Evolutionary conservation across 371 early-diverging fungal genomes (phyloP).

Genomic region (Entomophthora muscae): DNA sequence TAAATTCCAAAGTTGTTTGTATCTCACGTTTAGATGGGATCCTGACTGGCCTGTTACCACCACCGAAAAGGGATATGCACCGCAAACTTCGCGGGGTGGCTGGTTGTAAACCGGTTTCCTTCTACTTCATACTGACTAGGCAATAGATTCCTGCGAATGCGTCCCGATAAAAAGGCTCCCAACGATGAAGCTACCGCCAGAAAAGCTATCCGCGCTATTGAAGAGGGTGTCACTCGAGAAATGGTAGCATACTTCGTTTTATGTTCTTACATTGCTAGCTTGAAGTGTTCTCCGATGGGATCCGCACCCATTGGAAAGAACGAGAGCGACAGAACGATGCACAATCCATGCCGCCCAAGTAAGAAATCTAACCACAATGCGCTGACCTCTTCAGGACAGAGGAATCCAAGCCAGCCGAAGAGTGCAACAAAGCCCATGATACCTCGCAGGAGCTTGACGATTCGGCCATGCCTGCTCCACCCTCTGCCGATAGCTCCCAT

Average conservation of each 20-base stretch:
- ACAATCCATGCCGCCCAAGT: too few species aligned
- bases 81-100: conserved; percentile 25
- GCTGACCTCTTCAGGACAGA: too few species aligned
- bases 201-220: conserved; percentile 26
- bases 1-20: conserved; percentile 9
- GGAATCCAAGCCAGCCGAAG: too few species aligned
- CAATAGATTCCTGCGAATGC: conserved; percentile 34
- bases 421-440: too few species aligned
- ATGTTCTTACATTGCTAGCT: conserved; percentile 1
- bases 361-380: too few species aligned
- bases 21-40: conserved; percentile 20
- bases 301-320: conserved; percentile 8
- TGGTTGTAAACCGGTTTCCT: conserved; percentile 22
- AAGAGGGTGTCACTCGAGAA: conserved; percentile 30
- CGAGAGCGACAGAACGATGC: too few species aligned
- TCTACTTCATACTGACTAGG: not conserved
- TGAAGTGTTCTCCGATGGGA: conserved; percentile 2
- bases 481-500: too few species aligned
- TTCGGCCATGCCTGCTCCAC: too few species aligned
- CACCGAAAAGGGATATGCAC: conserved; percentile 32
- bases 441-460: too few species aligned
- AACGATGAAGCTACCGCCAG: conserved; percentile 34
- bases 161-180: conserved; percentile 39
- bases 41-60: conserved; percentile 27
- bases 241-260: conserved; percentile 6